Percentiles rank a stretch among this genome's conserved stretches.
phyloP scores from a whole-genome alignment of 371 early-diverging fungal genomes.

The Mucor mucedo region DNA sequence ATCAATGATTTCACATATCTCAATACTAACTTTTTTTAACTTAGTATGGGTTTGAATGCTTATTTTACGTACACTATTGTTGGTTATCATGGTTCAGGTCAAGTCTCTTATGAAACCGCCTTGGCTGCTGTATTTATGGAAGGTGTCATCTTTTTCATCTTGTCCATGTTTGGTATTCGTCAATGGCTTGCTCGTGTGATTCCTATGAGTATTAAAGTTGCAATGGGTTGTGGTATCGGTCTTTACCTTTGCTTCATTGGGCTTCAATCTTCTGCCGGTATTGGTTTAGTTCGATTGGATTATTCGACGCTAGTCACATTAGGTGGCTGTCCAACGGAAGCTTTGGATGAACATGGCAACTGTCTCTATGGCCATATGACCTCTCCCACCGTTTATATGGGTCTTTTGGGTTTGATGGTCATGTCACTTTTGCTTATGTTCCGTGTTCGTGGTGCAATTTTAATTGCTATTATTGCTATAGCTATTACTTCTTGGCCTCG shows the following conservation, averaged over 20 bases:
- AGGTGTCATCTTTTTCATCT: constrained; percentile 74
- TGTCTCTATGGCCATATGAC: constrained; percentile 72
- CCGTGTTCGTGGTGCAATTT: constrained; percentile 74
- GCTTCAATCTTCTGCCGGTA: constrained; percentile 77
- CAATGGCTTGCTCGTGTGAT: constrained; percentile 79
- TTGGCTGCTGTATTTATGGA: constrained; percentile 82
- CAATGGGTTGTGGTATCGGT: constrained; percentile 81
- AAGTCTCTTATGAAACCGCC: constrained; percentile 70
- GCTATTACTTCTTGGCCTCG: constrained; percentile 75
- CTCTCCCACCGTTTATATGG: constrained; percentile 69
- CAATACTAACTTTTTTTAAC: neutral
- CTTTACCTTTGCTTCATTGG: constrained; percentile 79
- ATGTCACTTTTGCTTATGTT: constrained; percentile 69
- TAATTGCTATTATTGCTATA: constrained; percentile 72
- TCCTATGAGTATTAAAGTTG: constrained; percentile 74
- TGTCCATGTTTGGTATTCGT: constrained; percentile 76
- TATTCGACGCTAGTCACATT: constrained; percentile 70
- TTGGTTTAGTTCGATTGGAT: constrained; percentile 69
- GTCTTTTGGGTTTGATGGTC: constrained; percentile 70
- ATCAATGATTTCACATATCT: neutral
- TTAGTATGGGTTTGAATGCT: constrained; percentile 77
- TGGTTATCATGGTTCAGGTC: constrained; percentile 76
- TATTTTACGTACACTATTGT: constrained; percentile 84
- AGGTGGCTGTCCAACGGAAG: constrained; percentile 64
- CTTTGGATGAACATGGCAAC: constrained; percentile 54